Evolutionary conservation across 2,329 filamentous ascomycete genomes (phyloP).

Genomic region (Ceratocystis lukuohia): DNA sequence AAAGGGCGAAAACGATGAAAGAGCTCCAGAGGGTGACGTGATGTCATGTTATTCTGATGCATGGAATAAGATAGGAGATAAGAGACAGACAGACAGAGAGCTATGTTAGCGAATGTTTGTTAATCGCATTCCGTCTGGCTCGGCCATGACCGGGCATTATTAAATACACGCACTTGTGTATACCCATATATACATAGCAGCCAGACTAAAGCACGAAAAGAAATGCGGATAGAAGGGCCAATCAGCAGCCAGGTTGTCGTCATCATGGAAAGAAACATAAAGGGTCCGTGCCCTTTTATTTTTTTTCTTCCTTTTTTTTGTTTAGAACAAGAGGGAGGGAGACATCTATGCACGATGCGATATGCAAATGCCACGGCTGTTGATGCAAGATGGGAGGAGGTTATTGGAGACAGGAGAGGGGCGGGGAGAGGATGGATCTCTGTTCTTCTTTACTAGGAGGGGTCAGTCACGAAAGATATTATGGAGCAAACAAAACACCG

Average conservation of each 20-base stretch:
- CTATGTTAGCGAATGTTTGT: no score
- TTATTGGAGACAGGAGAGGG: not conserved
- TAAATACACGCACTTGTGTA: no score
- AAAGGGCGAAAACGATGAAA: no score
- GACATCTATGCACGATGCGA: not conserved
- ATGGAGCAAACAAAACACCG: not conserved
- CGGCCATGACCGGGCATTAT: not conserved
- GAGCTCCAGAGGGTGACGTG: no score
- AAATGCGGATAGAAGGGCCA: not conserved
- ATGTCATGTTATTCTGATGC: no score
- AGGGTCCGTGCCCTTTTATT: not conserved
- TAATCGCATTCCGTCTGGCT: not conserved
- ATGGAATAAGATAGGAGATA: no score
- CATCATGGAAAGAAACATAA: not conserved
- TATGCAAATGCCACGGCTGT: not conserved
- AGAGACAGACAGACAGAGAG: no score
- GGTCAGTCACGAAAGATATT: not conserved
- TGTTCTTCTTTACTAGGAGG: not conserved
- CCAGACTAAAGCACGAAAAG: not conserved
- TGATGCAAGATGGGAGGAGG: not conserved
- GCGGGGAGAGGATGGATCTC: not conserved
- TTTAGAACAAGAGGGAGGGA: not conserved
- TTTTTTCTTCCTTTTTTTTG: not conserved
- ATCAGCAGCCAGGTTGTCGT: not conserved
- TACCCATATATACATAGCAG: no score